Evolutionary conservation across 2,329 filamentous ascomycete genomes (phyloP).

Genomic region (Pseudogymnoascus sp.): DNA sequence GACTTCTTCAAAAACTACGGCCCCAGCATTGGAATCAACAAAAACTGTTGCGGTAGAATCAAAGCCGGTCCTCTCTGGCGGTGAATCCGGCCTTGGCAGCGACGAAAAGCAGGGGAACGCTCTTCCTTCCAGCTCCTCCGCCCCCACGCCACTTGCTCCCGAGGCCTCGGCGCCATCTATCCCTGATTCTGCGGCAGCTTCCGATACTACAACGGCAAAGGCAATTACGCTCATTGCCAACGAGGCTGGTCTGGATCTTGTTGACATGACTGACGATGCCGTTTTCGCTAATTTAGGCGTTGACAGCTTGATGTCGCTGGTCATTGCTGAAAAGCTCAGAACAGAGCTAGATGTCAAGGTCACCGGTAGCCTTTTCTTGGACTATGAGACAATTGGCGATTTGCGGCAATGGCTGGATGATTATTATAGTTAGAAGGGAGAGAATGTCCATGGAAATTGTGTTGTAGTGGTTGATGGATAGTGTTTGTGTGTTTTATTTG

Average conservation of each 20-base stretch:
- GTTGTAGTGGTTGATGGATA: background rate
- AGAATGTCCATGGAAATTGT: background rate
- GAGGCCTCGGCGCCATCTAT: slow-evolving; percentile 16
- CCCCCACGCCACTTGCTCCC: background rate
- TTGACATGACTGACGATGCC: slow-evolving; percentile 24
- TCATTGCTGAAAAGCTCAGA: slow-evolving; percentile 28
- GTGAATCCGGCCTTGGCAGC: background rate
- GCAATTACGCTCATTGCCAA: slow-evolving; percentile 29
- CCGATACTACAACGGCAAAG: slow-evolving; percentile 19
- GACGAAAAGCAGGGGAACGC: slow-evolving; percentile 55
- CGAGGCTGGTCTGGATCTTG: slow-evolving; percentile 24
- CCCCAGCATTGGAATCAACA: background rate
- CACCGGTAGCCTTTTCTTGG: slow-evolving; percentile 29
- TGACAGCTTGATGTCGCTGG: slow-evolving; percentile 31
- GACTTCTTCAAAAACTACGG: background rate
- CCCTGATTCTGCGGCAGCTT: slow-evolving; percentile 28
- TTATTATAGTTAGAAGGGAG: slow-evolving; percentile 20
- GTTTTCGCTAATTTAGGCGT: slow-evolving; percentile 30
- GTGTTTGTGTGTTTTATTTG: background rate
- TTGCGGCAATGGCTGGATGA: slow-evolving; percentile 27
- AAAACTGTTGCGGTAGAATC: background rate
- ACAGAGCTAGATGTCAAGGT: slow-evolving; percentile 29
- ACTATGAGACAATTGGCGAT: slow-evolving; percentile 31
- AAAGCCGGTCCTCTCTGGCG: background rate
- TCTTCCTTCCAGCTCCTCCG: slow-evolving; percentile 45